phyloP scores from a whole-genome alignment of 2,329 filamentous ascomycete species.

The Trichophaea hybrida region DNA sequence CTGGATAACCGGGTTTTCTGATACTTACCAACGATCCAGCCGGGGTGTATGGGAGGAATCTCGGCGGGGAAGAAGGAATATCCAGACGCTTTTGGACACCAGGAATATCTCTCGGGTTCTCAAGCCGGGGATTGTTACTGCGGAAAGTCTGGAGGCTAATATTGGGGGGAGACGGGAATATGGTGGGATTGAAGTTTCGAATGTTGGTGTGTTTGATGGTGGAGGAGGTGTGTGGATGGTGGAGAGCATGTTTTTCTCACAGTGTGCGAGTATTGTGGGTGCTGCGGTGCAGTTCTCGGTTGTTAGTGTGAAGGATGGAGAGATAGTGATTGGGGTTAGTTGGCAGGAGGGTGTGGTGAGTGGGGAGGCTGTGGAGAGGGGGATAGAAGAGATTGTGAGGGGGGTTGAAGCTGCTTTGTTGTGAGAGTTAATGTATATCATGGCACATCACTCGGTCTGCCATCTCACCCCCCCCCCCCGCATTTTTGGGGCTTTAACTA shows the following conservation, averaged over 20 bases:
- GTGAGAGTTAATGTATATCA: too few relatives aligned
- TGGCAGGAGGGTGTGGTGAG: conserved; percentile 39
- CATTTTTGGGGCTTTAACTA: too few relatives aligned
- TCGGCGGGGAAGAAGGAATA: too few relatives aligned
- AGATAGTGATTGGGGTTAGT: conserved; percentile 34
- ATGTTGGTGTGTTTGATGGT: conserved; percentile 38
- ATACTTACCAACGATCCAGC: conserved; percentile 25
- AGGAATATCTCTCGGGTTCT: conserved; percentile 18
- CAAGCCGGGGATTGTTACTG: conserved; percentile 29
- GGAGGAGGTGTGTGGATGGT: conserved; percentile 34
- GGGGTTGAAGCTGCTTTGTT: conserved; percentile 11
- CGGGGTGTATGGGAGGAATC: conserved; percentile 10
- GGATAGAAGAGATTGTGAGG: conserved; percentile 32
- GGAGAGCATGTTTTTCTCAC: conserved; percentile 38
- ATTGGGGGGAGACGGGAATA: conserved; percentile 33
- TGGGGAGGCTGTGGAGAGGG: conserved; percentile 30
- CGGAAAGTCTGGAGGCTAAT: conserved; percentile 32
- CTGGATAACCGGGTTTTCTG: conserved; percentile 29
- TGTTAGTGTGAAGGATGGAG: conserved; percentile 34
- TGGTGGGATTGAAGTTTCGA: conserved; percentile 41
- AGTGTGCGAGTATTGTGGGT: conserved; percentile 36
- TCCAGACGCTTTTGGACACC: too few relatives aligned
- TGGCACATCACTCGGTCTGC: too few relatives aligned
- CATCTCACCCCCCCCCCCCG: too few relatives aligned
- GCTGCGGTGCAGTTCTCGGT: conserved; percentile 37